These are phyloP conservation scores for Chytriomyces sp. DNA, from an alignment of 192 early-diverging fungal species.

Conservation along the genomic window DNA sequence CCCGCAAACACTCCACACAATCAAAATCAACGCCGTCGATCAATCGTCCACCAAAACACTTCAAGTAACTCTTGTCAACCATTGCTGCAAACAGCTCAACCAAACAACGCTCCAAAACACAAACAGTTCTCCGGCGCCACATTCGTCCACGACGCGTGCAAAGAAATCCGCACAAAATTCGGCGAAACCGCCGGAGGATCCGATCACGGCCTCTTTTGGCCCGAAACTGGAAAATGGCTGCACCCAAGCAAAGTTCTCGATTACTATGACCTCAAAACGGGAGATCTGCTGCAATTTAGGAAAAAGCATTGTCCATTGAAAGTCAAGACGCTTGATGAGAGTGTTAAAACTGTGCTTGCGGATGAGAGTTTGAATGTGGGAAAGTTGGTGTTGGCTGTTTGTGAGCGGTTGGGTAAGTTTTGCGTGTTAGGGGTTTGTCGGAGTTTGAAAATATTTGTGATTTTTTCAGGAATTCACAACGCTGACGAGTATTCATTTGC, in stretches of 20 bases:
- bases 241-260: constrained; percentile 56
- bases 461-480: constrained; percentile 52
- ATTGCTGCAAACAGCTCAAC: neutral
- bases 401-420: constrained; percentile 56
- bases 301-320: constrained; percentile 63
- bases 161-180: constrained; percentile 62
- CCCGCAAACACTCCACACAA: constrained; percentile 24
- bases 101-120: neutral
- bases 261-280: constrained; percentile 62
- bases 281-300: constrained; percentile 61
- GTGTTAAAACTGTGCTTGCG: constrained; percentile 59
- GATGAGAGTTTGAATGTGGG: constrained; percentile 56
- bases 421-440: neutral
- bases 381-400: constrained; percentile 54
- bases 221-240: constrained; percentile 62
- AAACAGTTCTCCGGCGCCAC: constrained; percentile 49
- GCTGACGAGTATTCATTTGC: constrained; percentile 65
- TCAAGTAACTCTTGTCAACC: constrained; percentile 38
- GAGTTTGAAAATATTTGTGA: neutral
- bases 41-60: constrained; percentile 48
- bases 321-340: constrained; percentile 59
- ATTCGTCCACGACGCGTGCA: constrained; percentile 61
- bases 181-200: constrained; percentile 53
- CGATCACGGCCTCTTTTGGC: constrained; percentile 61
- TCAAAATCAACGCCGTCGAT: constrained; percentile 47